A percentile compares a stretch with the other conserved stretches of the same genome.
Evolutionary conservation across 2,329 filamentous ascomycete genomes (phyloP).

Genomic region (Penicillium psychrosexuale): DNA sequence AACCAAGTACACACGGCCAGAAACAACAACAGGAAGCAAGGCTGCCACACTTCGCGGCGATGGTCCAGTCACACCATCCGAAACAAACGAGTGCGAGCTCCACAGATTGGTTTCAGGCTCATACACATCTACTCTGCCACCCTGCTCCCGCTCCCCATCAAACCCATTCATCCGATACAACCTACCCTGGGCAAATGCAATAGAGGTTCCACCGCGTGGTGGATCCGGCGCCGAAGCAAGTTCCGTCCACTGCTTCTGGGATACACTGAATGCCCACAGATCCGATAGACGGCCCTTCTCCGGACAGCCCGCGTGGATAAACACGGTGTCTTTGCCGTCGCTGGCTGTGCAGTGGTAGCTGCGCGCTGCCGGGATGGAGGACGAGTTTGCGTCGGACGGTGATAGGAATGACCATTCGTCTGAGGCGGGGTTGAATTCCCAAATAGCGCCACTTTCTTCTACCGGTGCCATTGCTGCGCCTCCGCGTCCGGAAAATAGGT

Average conservation of each 20-base stretch:
- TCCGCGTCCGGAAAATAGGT: slow-evolving; percentile 76
- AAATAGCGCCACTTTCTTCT: slow-evolving; percentile 70
- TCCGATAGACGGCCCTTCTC: slow-evolving; percentile 63
- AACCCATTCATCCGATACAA: slow-evolving; percentile 80
- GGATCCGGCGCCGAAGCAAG: slow-evolving; percentile 65
- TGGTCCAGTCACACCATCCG: slow-evolving; percentile 49
- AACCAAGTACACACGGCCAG: slow-evolving; percentile 40
- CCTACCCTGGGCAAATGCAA: slow-evolving; percentile 61
- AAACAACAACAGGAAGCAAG: slow-evolving; percentile 43
- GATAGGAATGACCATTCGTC: slow-evolving; percentile 63
- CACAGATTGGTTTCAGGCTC: slow-evolving; percentile 41
- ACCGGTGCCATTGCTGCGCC: slow-evolving; percentile 67
- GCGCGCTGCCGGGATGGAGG: slow-evolving; percentile 59
- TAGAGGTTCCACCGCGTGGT: slow-evolving; percentile 63
- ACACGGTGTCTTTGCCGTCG: slow-evolving; percentile 65
- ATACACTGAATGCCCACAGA: slow-evolving; percentile 74
- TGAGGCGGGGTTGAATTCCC: slow-evolving; percentile 68
- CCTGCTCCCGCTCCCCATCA: slow-evolving; percentile 66
- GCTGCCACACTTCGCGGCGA: slow-evolving; percentile 50
- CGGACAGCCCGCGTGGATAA: slow-evolving; percentile 73
- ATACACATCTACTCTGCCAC: slow-evolving; percentile 67
- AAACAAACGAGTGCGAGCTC: slow-evolving; percentile 27
- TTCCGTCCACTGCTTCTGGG: slow-evolving; percentile 62
- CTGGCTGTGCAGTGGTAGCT: slow-evolving; percentile 66
- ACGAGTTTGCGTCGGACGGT: slow-evolving; percentile 47